Base-by-base conservation (phyloP, 306 rosid species). In the Quercus aquifolioides region DNA sequence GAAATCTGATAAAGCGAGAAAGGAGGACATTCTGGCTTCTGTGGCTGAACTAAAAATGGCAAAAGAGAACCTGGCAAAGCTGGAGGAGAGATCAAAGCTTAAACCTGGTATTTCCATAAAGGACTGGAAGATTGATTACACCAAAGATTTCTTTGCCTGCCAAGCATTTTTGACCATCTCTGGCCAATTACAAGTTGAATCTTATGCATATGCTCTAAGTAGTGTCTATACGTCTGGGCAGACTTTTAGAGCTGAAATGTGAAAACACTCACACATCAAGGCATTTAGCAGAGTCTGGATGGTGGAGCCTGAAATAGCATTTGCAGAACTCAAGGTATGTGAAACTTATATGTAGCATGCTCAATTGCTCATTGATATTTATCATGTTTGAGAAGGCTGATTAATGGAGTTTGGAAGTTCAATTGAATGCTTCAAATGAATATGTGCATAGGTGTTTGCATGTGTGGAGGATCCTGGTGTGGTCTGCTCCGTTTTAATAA, bases 211-310 rank as follows among this genome's bases (percentile, higher is more conserved):
- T 84, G 79, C 94, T 69, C 96, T 95, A 41, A 90, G 92, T 76
- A 89, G 89, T 19, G 98, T 96, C n/a, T 96, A 96, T 83, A 96
- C 99, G 1, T 96, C 90, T 86, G 98, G 97, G 52, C 98, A 94
- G 0, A 96, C 99, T 5, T 95, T 96, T 81, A 97, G 99, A 11
- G 98, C 99, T 38, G 46, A 38, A 38, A 38, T 38, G 46, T 1
- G 99, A 96, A 90, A 81, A 96, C 65, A 93, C 99, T 84, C 98
- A 96, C 82, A 93, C 99, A 59, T 83, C 99, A 5, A 90, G 98
- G 88, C 99, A 96, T 90, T 80, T 96, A 87, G 96, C 99, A n/a
- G 99, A 96, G 74, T 93, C 85, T 96, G 99, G 99, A 96, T 93
- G 99, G 97, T 96, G 65, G 98, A 96, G 78, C 99, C 98, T 33